Conservation (phyloP, 2,329 filamentous ascomycete genomes). For the Hysterium pulicare region DNA sequence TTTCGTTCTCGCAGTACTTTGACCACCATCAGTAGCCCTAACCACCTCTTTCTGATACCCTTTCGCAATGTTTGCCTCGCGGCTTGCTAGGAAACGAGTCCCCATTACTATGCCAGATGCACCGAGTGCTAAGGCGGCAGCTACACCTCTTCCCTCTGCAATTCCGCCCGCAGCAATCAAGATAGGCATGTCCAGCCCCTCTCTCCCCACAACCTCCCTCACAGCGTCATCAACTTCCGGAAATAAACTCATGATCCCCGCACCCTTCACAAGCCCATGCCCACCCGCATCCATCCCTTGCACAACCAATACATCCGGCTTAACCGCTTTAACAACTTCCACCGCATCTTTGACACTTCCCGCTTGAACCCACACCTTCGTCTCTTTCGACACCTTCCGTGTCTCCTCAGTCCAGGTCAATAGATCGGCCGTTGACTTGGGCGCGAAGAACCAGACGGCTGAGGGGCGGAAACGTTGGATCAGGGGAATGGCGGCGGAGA, state of each 20-base stretch:
- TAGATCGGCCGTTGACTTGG: conserved; percentile 39
- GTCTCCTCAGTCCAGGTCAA: conserved; percentile 28
- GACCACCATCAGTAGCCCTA: conserved; percentile 48
- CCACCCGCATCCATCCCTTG: conserved; percentile 65
- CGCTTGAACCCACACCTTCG: conserved; percentile 58
- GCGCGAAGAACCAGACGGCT: conserved; percentile 67
- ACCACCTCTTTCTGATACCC: conserved; percentile 50
- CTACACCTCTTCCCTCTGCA: conserved; percentile 53
- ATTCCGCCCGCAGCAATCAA: conserved; percentile 61
- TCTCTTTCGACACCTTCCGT: conserved; percentile 34
- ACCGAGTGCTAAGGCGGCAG: conserved; percentile 55
- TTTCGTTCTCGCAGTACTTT: conserved; percentile 49
- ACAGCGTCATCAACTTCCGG: conserved; percentile 56
- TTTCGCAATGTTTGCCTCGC: conserved; percentile 45
- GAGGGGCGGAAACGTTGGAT: conserved; percentile 53
- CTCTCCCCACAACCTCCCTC: conserved; percentile 12
- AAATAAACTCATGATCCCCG: conserved; percentile 55
- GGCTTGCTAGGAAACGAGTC: conserved; percentile 58
- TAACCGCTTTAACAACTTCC: conserved; percentile 45
- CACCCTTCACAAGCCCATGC: conserved; percentile 56
- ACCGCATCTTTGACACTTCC: conserved; percentile 57
- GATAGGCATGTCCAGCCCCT: conserved; percentile 18
- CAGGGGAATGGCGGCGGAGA: conserved; percentile 49
- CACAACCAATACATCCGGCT: conserved; percentile 57
- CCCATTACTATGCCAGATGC: conserved; percentile 57